These are phyloP conservation scores for Hanseniaspora clermontiae DNA, from an alignment of 805 yeast genomes.

Conservation along the genomic window DNA sequence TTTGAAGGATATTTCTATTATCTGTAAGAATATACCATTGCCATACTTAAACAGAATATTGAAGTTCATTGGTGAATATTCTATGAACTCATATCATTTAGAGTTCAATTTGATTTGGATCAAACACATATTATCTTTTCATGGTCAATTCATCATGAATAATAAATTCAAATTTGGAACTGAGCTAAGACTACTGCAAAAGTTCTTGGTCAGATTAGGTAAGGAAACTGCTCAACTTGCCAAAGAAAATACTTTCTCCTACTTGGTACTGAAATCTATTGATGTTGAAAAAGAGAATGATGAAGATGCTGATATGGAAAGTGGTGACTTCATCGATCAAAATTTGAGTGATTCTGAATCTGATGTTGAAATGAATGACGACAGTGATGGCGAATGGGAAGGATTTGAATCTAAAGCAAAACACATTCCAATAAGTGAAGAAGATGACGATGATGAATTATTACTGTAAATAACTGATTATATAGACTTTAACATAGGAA, in stretches of 20 bases:
- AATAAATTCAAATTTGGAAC: slow-evolving; percentile 53
- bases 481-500: not conserved
- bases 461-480: not conserved
- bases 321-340: slow-evolving; percentile 22
- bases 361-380: slow-evolving; percentile 23
- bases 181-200: slow-evolving; percentile 54
- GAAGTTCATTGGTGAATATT: slow-evolving; percentile 52
- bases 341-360: slow-evolving; percentile 23
- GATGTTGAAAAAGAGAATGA: slow-evolving; percentile 22
- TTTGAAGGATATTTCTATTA: slow-evolving; percentile 51
- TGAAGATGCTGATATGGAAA: slow-evolving; percentile 27
- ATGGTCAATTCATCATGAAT: slow-evolving; percentile 60
- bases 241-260: slow-evolving; percentile 42
- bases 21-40: slow-evolving; percentile 57
- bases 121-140: slow-evolving; percentile 49
- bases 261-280: slow-evolving; percentile 37
- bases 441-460: slow-evolving; percentile 20
- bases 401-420: slow-evolving; percentile 24
- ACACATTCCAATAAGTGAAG: slow-evolving; percentile 21
- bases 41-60: slow-evolving; percentile 62
- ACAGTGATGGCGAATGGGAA: slow-evolving; percentile 31
- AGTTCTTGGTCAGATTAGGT: slow-evolving; percentile 61
- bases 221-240: slow-evolving; percentile 54
- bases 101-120: slow-evolving; percentile 82
- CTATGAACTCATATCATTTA: slow-evolving; percentile 63